Conservation (phyloP, 345 rosid species). For the Eucalyptus guilfoylei region DNA sequence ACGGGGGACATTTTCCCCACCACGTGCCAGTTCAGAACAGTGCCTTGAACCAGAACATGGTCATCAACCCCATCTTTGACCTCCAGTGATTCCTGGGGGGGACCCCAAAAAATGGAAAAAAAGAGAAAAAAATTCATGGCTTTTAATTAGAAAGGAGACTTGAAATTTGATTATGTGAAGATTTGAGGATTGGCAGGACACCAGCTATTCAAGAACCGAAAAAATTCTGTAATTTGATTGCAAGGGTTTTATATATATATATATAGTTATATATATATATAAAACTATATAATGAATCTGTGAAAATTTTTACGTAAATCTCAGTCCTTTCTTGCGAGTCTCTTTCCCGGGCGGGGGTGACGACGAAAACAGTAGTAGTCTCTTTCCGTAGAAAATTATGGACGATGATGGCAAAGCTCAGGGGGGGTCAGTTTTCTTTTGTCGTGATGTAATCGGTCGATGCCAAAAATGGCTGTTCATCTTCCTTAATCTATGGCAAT, state of each 20-base stretch:
- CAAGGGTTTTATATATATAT: not conserved
- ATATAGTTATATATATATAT: not conserved
- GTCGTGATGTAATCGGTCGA: not conserved
- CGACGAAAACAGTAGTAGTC: not conserved
- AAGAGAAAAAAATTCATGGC: not conserved
- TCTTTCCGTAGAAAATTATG: not conserved
- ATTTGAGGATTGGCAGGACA: not conserved
- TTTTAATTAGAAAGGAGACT: not conserved
- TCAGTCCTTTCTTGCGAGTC: not conserved
- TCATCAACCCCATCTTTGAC: slow-evolving; percentile 14
- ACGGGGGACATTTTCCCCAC: not conserved
- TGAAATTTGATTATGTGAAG: not conserved
- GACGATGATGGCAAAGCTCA: not conserved
- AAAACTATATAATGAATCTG: not conserved
- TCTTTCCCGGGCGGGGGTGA: not conserved
- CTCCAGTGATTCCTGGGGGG: slow-evolving; percentile 10
- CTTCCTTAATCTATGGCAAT: not conserved
- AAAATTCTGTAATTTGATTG: not conserved
- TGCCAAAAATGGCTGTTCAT: not conserved
- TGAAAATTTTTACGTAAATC: not conserved
- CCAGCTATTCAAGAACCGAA: not conserved
- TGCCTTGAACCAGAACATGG: slow-evolving; percentile 11
- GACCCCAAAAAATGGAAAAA: not conserved
- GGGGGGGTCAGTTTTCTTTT: not conserved
- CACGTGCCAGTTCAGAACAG: slow-evolving; percentile 8